These are phyloP conservation scores for Gaultheria prostrata DNA, from an alignment of 148 eudicot species.

Conservation along the genomic window DNA sequence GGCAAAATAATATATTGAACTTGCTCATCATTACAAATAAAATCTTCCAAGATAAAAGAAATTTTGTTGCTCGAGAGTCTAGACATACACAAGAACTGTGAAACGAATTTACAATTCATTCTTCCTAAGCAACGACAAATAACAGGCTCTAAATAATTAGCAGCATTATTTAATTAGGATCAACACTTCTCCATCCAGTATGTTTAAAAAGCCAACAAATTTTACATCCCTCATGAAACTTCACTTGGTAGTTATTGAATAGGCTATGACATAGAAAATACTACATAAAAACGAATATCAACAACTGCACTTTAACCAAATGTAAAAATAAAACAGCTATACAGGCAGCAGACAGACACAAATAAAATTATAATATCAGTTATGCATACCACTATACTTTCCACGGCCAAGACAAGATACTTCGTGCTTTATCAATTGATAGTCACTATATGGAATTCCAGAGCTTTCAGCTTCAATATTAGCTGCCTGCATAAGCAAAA, in stretches of 20 bases:
- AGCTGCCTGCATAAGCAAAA: slow-evolving; percentile 57
- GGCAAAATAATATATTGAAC: not conserved
- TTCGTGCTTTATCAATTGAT: slow-evolving; percentile 47
- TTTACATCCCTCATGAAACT: not conserved
- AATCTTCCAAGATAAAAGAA: not conserved
- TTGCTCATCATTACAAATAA: not conserved
- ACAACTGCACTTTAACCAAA: not conserved
- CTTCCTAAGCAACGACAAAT: not conserved
- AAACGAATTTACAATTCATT: not conserved
- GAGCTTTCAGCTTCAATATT: slow-evolving; percentile 62
- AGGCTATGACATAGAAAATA: too few relatives aligned
- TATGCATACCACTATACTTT: slow-evolving; percentile 62
- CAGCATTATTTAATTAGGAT: not conserved
- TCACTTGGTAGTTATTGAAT: not conserved
- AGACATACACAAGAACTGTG: not conserved
- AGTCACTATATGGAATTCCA: slow-evolving; percentile 51
- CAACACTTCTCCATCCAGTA: not conserved
- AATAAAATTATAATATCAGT: not conserved
- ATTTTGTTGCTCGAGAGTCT: not conserved
- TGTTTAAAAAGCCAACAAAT: not conserved
- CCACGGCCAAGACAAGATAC: slow-evolving; percentile 46
- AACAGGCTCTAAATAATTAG: not conserved
- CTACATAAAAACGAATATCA: not conserved
- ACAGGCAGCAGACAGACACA: not conserved
- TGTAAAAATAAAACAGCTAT: not conserved